Conservation (phyloP, 176 grass and related monocot genomes). For the Musa schizocarpa region DNA sequence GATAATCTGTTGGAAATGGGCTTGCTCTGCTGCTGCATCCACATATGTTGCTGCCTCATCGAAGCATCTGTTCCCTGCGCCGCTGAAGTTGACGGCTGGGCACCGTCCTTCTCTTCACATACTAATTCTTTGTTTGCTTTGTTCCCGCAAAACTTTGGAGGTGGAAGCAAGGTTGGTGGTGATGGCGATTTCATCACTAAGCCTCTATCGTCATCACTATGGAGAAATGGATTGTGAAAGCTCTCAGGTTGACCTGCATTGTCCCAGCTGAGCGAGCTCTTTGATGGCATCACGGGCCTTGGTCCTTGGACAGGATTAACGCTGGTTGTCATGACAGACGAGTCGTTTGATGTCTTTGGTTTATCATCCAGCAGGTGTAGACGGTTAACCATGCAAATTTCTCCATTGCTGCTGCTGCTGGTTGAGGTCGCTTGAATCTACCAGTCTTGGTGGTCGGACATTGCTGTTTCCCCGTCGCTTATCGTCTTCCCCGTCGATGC, state of each 20-base stretch:
- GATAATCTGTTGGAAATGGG: neutral
- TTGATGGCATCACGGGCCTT: neutral
- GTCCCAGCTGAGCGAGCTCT: neutral
- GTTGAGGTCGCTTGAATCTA: neutral
- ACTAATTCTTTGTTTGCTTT: neutral
- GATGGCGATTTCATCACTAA: neutral
- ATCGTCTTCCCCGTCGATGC: neutral
- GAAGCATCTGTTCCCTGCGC: neutral
- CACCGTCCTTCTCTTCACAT: neutral
- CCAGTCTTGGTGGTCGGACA: neutral
- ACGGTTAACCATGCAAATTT: neutral
- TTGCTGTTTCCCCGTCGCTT: neutral
- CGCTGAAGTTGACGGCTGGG: neutral
- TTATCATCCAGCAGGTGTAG: neutral
- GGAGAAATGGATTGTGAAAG: slow-evolving; percentile 20
- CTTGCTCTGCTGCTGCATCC: slow-evolving; percentile 25
- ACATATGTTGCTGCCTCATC: slow-evolving; percentile 17
- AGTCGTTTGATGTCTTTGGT: neutral
- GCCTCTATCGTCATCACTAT: neutral
- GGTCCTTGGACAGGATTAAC: neutral
- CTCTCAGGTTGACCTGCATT: neutral
- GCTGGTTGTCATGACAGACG: neutral
- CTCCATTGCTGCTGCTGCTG: neutral
- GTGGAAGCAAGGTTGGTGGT: neutral
- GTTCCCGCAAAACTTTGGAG: neutral